A percentile compares a stretch with the other conserved stretches of the same genome.
Evolutionary conservation across 2,329 filamentous ascomycete genomes (phyloP).

Genomic region (Dactylellina leptospora): DNA sequence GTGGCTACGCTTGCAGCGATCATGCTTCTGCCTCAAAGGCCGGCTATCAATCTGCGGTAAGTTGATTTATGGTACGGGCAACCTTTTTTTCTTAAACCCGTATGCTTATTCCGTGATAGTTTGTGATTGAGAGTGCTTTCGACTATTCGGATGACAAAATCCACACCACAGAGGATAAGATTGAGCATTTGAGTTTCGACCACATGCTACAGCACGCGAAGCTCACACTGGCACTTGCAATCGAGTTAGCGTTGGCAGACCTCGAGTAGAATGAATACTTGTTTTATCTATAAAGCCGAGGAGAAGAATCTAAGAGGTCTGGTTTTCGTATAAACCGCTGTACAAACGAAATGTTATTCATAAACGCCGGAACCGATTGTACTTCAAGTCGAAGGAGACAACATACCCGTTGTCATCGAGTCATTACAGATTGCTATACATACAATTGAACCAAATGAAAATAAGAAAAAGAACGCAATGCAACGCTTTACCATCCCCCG

Average conservation of each 20-base stretch:
- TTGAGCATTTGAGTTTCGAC: slow-evolving; percentile 79
- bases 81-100: no score
- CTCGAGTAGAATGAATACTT: slow-evolving; percentile 65
- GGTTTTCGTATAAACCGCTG: no score
- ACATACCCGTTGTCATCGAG: not conserved
- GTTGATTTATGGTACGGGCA: no score
- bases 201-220: slow-evolving; percentile 92
- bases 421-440: slow-evolving; percentile 20
- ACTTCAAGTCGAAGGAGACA: not conserved
- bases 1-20: slow-evolving; percentile 72
- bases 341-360: no score
- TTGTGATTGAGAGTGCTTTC: slow-evolving; percentile 79
- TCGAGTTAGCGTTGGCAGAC: slow-evolving; percentile 81
- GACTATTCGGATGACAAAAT: slow-evolving; percentile 73
- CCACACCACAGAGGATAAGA: slow-evolving; percentile 74
- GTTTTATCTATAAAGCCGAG: not conserved
- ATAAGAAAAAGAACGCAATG: not conserved
- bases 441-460: not conserved
- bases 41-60: slow-evolving; percentile 70
- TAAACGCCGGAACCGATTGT: not conserved
- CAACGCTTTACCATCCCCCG: no score
- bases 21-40: slow-evolving; percentile 73
- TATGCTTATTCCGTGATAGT: slow-evolving; percentile 66
- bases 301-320: not conserved
- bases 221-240: slow-evolving; percentile 82